Conservation (phyloP, 2,329 filamentous ascomycete species). For the Clarireedia monteithiana region DNA sequence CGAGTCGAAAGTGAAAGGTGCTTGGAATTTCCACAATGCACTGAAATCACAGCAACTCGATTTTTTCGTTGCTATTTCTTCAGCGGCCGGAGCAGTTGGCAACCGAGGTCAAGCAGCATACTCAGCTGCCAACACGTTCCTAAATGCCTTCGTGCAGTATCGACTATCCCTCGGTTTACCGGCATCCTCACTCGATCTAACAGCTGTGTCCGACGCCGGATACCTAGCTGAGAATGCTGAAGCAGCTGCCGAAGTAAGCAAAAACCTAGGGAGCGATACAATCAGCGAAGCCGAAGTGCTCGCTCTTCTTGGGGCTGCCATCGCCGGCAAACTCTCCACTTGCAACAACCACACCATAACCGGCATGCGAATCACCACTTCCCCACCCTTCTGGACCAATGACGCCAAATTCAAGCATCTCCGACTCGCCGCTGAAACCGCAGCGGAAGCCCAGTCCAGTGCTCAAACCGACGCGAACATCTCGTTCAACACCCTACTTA, state of each 20-base stretch:
- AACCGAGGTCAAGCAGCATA: slow-evolving; percentile 34
- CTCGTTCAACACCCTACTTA: slow-evolving; percentile 38
- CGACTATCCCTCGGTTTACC: slow-evolving; percentile 23
- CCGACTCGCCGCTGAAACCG: slow-evolving; percentile 29
- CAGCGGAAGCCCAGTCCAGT: slow-evolving; percentile 24
- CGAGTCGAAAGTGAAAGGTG: slow-evolving; percentile 31
- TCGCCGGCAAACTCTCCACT: slow-evolving; percentile 37
- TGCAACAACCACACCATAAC: slow-evolving; percentile 47
- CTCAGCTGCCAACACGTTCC: slow-evolving; percentile 33
- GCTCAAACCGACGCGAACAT: slow-evolving; percentile 22
- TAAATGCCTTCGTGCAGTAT: slow-evolving; percentile 31
- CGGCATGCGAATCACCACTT: slow-evolving; percentile 42
- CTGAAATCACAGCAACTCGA: slow-evolving; percentile 27
- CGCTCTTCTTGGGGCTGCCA: slow-evolving; percentile 43
- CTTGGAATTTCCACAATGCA: slow-evolving; percentile 27
- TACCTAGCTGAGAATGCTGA: slow-evolving; percentile 19
- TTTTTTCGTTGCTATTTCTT: slow-evolving; percentile 37
- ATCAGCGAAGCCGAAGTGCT: slow-evolving; percentile 47
- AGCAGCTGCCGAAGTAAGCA: slow-evolving; percentile 17
- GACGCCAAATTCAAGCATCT: slow-evolving; percentile 48
- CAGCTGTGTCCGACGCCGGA: slow-evolving; percentile 24
- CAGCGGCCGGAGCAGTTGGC: slow-evolving; percentile 31
- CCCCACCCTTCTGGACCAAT: slow-evolving; percentile 42
- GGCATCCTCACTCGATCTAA: slow-evolving; percentile 28
- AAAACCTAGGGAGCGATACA: slow-evolving; percentile 32